Base-by-base conservation (phyloP, 2,329 filamentous ascomycete species). In the Arthrobotrys conoides region DNA sequence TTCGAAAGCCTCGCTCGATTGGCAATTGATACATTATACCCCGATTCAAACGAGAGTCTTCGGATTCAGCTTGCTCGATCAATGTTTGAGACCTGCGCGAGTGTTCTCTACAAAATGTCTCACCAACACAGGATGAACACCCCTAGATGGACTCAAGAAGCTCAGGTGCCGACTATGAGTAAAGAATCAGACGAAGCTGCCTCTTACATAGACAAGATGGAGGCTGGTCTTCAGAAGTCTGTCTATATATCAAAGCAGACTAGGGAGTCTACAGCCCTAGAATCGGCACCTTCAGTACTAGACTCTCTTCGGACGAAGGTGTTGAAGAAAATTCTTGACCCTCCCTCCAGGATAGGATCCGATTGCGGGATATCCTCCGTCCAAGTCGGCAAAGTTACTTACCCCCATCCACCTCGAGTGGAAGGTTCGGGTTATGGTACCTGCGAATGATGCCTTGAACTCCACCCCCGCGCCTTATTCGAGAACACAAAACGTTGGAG, bases 401-500 rank as follows among this genome's bases (percentile, higher is more conserved):
- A 65, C 24, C 61, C 61, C 14, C 38, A 14, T 9, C 41, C 61
- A 3, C 24, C 61, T 1, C 30, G 18, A 49, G 14, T 14, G 1
- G 8, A 5, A 48, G 61, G 33, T 49, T 30, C 61, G 14, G 16
- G 9, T 22, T 49, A 49, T 30, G 5, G 44, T 3, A 30, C 41
- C 2, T 65, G 61, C 22, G 41, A 65, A 30, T 65, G 61, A 41
- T 65, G 61, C 22, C 41, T 65, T 2, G 61, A 49, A 36, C 9
- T 20, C 6, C 41, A 65, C 12, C 61, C 38, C 4, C 14, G 4
- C 0, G 1, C 14, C 10, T 16, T 65, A 10, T 49, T 65, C 12
- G 12, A 49, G 0, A 14, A 65, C 22, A 49, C 8, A 8, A 49
- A 65, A 22, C 12, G 16, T 14, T 65, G 61, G 61, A 65, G 41